Evolutionary conservation across 352 stramenopile genomes (phyloP), one percentile per base, ranked within the genome.

Genomic region (Pythium phragmiticola): DNA sequence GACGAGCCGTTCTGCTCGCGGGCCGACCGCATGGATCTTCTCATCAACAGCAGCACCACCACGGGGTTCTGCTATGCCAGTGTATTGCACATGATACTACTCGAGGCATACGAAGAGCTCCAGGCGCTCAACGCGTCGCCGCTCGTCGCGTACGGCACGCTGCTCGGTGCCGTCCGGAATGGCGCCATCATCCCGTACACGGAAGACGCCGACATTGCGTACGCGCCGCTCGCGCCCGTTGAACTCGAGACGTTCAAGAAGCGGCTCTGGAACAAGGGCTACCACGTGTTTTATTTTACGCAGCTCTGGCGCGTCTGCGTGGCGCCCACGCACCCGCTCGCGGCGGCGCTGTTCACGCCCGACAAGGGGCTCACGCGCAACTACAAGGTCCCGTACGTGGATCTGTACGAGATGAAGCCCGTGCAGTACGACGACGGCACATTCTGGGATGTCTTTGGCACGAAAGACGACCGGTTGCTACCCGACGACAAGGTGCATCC

Each of bases 221-320:
- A 70, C 61, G 17, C 54, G 43, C 57, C 46, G 36, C 28, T 54
- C 2, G 23, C 21, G 14, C 57, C 57, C 6, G 30, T 57, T n/a
- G 33, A 60, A 21, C 49, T 57, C 9, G 19, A 56, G 4, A 39
- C 65, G 17, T 47, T 76, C 26, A 67, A 70, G 37, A 23, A 58
- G 46, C 23, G 63, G 30, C 63, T 84, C 28, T 62, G 62, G 54
- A 39, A n/a, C 13, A 74, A 61, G 43, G 73, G 69, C 7, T 80
- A 75, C 49, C 76, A 84, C 64, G 57, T 84, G 39, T 84, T 82
- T 54, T 58, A 73, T 46, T 63, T 51, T 50, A 57, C 68, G 26
- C 42, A 48, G 16, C 66, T 84, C 11, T 81, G 73, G 76, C 60
- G 76, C 13, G 69, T 84, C 43, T 84, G 76, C 56, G 63, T 84